These are phyloP conservation scores for Podospora anserina DNA, from an alignment of 495 filamentous ascomycete species.

Conservation along the genomic window DNA sequence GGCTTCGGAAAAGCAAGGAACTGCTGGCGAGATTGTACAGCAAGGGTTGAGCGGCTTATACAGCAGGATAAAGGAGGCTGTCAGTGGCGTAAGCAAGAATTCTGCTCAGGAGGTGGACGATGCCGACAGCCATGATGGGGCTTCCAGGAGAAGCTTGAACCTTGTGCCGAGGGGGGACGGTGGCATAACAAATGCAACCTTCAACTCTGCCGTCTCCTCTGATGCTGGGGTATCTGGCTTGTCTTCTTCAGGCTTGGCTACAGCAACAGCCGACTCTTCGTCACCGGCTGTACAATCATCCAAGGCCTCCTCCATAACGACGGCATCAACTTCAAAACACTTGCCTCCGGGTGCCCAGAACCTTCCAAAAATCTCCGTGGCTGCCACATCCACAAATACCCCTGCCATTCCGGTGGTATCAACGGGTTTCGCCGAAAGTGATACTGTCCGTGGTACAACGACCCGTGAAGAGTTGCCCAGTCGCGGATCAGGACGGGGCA, in stretches of 20 bases:
- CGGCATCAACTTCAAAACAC: constrained; percentile 55
- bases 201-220: constrained; percentile 37
- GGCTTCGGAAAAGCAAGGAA: constrained; percentile 60
- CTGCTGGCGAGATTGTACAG: constrained; percentile 68
- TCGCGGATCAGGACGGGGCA: constrained; percentile 32
- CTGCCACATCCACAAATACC: constrained; percentile 27
- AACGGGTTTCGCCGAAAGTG: constrained; percentile 50
- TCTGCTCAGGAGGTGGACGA: constrained; percentile 43
- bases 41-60: constrained; percentile 84
- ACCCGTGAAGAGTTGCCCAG: constrained; percentile 39
- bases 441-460: constrained; percentile 37
- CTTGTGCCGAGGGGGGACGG: constrained; percentile 43
- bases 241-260: constrained; percentile 36
- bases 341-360: constrained; percentile 45
- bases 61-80: constrained; percentile 72
- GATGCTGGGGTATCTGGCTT: constrained; percentile 36
- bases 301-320: constrained; percentile 53
- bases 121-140: constrained; percentile 32
- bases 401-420: constrained; percentile 55
- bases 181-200: constrained; percentile 33
- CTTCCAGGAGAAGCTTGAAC: constrained; percentile 37
- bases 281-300: constrained; percentile 46
- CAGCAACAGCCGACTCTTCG: constrained; percentile 37
- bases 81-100: constrained; percentile 63
- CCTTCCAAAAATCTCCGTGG: constrained; percentile 49